These are phyloP conservation scores for Erythrophleum fordii DNA, from an alignment of 306 rosid species.

Conservation along the genomic window DNA sequence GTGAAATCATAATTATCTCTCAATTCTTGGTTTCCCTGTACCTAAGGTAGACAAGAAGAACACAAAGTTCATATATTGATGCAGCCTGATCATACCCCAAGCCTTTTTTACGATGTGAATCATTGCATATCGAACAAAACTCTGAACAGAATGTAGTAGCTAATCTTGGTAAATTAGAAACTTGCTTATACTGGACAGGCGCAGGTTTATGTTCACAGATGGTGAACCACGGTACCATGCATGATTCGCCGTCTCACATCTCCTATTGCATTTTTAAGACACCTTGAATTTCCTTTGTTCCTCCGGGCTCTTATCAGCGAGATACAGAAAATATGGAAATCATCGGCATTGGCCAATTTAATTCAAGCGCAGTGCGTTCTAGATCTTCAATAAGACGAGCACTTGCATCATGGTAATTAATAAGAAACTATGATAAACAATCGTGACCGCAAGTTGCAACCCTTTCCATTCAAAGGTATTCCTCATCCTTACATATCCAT, in stretches of 20 bases:
- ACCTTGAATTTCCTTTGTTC: background rate
- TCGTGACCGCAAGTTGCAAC: too few relatives aligned
- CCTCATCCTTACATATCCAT: background rate
- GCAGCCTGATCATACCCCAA: slow-evolving; percentile 54
- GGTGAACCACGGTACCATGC: background rate
- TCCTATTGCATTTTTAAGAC: background rate
- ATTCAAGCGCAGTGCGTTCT: too few relatives aligned
- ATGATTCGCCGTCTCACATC: background rate
- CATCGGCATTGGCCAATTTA: too few relatives aligned
- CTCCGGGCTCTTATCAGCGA: too few relatives aligned
- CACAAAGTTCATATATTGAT: slow-evolving; percentile 40
- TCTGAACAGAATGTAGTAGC: slow-evolving; percentile 40
- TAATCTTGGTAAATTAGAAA: slow-evolving; percentile 37
- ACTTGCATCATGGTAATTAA: background rate
- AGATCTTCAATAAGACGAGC: background rate
- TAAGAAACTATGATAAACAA: background rate
- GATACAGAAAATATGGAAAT: too few relatives aligned
- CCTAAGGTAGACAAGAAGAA: slow-evolving; percentile 64
- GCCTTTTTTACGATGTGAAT: slow-evolving; percentile 55
- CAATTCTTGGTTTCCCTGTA: slow-evolving; percentile 92
- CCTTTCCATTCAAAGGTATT: background rate
- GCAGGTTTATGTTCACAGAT: slow-evolving; percentile 3
- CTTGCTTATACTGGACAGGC: slow-evolving; percentile 28
- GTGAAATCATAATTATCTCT: slow-evolving; percentile 83
- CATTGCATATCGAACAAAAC: slow-evolving; percentile 68